phyloP scores from a whole-genome alignment of 176 grass and related monocot genomes.

The Juncus effusus region DNA sequence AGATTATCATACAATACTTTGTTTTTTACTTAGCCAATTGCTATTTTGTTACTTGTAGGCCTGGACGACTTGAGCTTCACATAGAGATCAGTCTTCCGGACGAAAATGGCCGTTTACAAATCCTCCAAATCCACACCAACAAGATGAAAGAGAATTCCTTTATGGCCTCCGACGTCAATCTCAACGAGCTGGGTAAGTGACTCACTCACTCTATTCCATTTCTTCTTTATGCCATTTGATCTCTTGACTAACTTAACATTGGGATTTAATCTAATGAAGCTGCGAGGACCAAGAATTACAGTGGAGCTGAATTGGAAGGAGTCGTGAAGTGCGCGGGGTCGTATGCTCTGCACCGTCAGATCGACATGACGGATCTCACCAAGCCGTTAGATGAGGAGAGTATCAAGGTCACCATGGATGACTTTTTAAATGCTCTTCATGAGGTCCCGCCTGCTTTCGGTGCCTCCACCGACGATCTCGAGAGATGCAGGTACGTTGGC shows the following conservation, averaged over 20 bases:
- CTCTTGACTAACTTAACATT: not conserved
- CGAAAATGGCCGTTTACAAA: slow-evolving; percentile 96
- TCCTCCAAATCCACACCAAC: slow-evolving; percentile 97
- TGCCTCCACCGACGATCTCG: slow-evolving; percentile 84
- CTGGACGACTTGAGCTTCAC: slow-evolving; percentile 94
- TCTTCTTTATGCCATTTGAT: no score
- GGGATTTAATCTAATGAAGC: slow-evolving; percentile 42
- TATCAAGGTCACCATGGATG: slow-evolving; percentile 97
- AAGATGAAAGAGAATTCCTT: slow-evolving; percentile 99
- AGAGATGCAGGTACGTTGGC: slow-evolving; percentile 80
- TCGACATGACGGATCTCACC: slow-evolving; percentile 91
- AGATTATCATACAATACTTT: no score
- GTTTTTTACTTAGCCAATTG: no score
- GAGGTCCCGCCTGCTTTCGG: slow-evolving; percentile 96
- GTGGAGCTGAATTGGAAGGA: slow-evolving; percentile 96
- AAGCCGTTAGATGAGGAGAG: slow-evolving; percentile 93
- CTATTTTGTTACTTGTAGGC: slow-evolving; percentile 30
- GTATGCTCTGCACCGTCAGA: slow-evolving; percentile 83
- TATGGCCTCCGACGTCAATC: slow-evolving; percentile 83
- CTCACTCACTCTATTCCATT: not conserved
- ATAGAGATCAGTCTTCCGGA: slow-evolving; percentile 97
- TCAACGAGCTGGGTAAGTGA: slow-evolving; percentile 70
- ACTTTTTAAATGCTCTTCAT: slow-evolving; percentile 89
- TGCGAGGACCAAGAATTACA: slow-evolving; percentile 95
- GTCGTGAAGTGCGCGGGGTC: slow-evolving; percentile 97